Evolutionary conservation across 768 basidiomycete species (phyloP).

Genomic region (Lactarius vividus): DNA sequence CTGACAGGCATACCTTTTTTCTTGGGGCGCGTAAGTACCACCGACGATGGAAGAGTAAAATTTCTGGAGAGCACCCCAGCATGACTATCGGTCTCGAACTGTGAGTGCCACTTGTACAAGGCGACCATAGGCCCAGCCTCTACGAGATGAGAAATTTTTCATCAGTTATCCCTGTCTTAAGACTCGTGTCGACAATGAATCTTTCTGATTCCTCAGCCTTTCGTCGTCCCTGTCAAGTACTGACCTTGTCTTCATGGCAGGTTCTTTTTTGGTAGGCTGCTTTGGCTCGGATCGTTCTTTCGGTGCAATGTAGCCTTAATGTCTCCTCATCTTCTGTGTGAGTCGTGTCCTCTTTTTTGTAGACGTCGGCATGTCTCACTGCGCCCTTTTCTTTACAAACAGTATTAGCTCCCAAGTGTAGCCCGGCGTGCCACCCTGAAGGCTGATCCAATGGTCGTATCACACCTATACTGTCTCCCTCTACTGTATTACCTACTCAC

Average conservation of each 20-base stretch:
- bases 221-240: not conserved
- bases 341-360: not conserved
- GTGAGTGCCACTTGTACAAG: conserved; percentile 7
- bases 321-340: not conserved
- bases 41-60: not conserved
- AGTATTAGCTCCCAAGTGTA: not conserved
- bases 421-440: too few relatives aligned
- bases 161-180: conserved; percentile 29
- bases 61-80: not conserved
- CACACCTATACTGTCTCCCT: not conserved
- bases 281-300: not conserved
- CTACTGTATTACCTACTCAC: not conserved
- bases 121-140: too few relatives aligned
- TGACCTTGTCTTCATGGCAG: conserved; percentile 6
- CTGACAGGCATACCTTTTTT: too few relatives aligned
- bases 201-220: conserved; percentile 1
- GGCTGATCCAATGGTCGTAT: not conserved
- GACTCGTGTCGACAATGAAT: conserved; percentile 17
- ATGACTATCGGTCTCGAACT: not conserved
- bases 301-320: not conserved
- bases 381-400: not conserved
- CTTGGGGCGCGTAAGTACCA: too few relatives aligned
- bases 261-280: not conserved
- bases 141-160: conserved; percentile 18
- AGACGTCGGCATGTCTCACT: not conserved